Percentiles rank a stretch among this genome's conserved stretches.
Conservation (phyloP, 2,329 filamentous ascomycete species). For the Ustulina deusta region DNA sequence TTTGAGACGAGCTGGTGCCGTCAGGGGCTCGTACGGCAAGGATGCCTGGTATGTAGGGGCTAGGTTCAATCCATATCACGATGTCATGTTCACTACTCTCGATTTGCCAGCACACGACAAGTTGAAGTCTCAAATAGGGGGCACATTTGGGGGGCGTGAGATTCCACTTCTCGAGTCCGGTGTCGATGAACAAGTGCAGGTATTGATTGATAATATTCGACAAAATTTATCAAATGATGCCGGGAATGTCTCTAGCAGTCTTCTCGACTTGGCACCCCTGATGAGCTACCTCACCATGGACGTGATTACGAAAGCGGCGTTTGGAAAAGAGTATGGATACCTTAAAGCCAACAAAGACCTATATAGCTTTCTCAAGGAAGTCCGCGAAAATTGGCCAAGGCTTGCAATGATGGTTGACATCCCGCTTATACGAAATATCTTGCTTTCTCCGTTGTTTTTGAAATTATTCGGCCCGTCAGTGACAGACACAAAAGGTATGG, state of each 20-base stretch:
- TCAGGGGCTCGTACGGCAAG: conserved; percentile 54
- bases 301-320: conserved; percentile 62
- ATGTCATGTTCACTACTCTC: conserved; percentile 64
- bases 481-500: conserved; percentile 49
- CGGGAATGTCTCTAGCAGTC: not conserved
- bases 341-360: conserved; percentile 58
- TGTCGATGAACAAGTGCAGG: conserved; percentile 59
- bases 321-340: conserved; percentile 62
- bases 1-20: conserved; percentile 54
- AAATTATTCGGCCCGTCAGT: conserved; percentile 54
- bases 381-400: conserved; percentile 20
- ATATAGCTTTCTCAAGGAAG: conserved; percentile 52
- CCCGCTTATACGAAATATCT: conserved; percentile 56
- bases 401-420: conserved; percentile 53
- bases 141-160: conserved; percentile 45
- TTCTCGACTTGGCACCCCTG: conserved; percentile 18
- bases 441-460: conserved; percentile 49
- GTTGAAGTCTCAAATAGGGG: conserved; percentile 56
- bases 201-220: conserved; percentile 57
- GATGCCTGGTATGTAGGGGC: conserved; percentile 61
- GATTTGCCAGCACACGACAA: conserved; percentile 58
- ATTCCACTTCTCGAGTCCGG: conserved; percentile 47
- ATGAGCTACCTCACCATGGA: conserved; percentile 51
- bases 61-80: conserved; percentile 64
- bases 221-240: conserved; percentile 41